Percentiles rank a stretch among this genome's conserved stretches.
phyloP scores from a whole-genome alignment of 371 early-diverging fungal genomes.

The Mortierella sp. region DNA sequence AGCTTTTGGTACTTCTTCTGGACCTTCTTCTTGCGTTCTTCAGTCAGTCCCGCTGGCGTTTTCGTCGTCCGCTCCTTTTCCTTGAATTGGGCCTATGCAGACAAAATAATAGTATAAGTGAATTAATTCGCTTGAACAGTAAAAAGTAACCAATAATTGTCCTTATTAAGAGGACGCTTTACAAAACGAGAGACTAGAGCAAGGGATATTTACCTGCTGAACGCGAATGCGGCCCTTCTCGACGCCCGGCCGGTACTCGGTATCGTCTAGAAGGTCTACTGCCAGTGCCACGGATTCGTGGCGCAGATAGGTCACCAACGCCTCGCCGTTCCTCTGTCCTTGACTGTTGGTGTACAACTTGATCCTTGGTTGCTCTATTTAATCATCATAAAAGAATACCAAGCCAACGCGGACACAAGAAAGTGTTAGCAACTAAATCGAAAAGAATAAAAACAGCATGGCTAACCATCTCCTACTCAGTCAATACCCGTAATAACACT shows the following conservation, averaged over 20 bases:
- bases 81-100: conserved; percentile 78
- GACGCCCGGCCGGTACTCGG: conserved; percentile 80
- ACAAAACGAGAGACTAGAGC: no score
- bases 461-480: not conserved
- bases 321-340: conserved; percentile 89
- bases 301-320: conserved; percentile 90
- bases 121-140: no score
- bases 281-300: conserved; percentile 92
- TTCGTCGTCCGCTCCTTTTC: conserved; percentile 62
- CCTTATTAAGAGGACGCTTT: no score
- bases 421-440: not conserved
- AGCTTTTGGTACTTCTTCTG: conserved; percentile 84
- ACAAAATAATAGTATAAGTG: not conserved
- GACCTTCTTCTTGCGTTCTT: conserved; percentile 70
- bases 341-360: conserved; percentile 87
- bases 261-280: conserved; percentile 88
- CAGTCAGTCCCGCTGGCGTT: conserved; percentile 36
- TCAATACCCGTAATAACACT: not conserved
- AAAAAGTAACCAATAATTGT: no score
- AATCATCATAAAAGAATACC: not conserved
- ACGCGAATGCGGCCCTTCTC: conserved; percentile 76
- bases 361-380: conserved; percentile 85
- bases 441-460: not conserved
- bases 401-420: not conserved
- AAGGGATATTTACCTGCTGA: conserved; percentile 63